These are phyloP conservation scores for Vitis cinerea DNA, from an alignment of 164 flowering plant species.

Conservation along the genomic window DNA sequence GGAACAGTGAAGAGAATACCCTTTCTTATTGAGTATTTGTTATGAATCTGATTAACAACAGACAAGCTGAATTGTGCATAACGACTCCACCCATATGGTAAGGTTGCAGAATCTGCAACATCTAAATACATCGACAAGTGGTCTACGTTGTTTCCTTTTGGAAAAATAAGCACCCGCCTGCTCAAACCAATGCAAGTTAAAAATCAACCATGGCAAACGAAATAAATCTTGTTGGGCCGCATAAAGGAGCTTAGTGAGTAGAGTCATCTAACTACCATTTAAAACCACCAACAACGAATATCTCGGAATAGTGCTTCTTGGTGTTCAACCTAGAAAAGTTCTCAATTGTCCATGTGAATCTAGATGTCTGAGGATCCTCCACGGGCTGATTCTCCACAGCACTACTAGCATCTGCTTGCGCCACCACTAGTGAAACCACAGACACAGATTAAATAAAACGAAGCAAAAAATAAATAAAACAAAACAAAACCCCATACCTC, in stretches of 20 bases:
- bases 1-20: constrained; percentile 36
- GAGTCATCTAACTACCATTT: constrained; percentile 49
- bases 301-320: constrained; percentile 74
- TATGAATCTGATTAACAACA: constrained; percentile 60
- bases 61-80: constrained; percentile 79
- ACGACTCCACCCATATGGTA: constrained; percentile 90
- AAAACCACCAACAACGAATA: constrained; percentile 61
- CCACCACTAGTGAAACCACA: constrained; percentile 16
- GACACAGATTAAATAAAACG: no score
- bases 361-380: constrained; percentile 62
- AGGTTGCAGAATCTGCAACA: constrained; percentile 62
- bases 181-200: constrained; percentile 5
- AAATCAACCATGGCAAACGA: background rate
- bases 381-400: constrained; percentile 62
- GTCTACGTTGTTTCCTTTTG: constrained; percentile 82
- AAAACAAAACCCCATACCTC: constrained; percentile 17
- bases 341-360: constrained; percentile 75
- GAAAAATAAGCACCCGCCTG: constrained; percentile 78
- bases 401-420: constrained; percentile 54
- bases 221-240: background rate
- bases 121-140: constrained; percentile 81
- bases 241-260: background rate
- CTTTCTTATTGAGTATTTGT: constrained; percentile 58
- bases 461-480: background rate
- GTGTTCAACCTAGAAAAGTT: constrained; percentile 65